phyloP scores from a whole-genome alignment of 169 alveolate species.

The Plasmodium chabaudi region DNA sequence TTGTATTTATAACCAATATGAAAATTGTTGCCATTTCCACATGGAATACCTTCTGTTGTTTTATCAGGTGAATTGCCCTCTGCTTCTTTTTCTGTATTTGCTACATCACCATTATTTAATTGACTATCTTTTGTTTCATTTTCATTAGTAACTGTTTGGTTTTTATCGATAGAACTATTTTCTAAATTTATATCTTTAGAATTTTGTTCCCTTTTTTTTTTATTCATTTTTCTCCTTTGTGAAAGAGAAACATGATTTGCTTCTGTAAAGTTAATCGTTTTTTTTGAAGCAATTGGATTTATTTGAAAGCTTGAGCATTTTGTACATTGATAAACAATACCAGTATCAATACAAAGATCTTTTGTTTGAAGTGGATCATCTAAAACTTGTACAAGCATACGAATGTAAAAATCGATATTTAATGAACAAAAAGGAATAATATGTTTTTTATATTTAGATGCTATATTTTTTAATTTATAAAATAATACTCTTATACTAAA shows the following conservation, averaged over 20 bases:
- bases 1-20: constrained; percentile 23
- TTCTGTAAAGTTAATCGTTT: constrained; percentile 58
- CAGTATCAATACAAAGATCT: constrained; percentile 86
- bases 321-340: constrained; percentile 90
- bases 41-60: neutral
- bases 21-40: neutral
- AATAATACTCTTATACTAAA: constrained; percentile 91
- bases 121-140: neutral
- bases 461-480: constrained; percentile 90
- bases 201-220: neutral
- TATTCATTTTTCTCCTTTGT: constrained; percentile 16
- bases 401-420: constrained; percentile 94
- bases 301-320: constrained; percentile 86
- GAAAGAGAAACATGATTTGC: constrained; percentile 6
- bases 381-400: constrained; percentile 91
- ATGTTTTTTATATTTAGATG: constrained; percentile 91
- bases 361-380: constrained; percentile 91
- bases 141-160: neutral
- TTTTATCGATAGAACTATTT: neutral
- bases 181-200: too few relatives aligned
- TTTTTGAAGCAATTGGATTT: constrained; percentile 81
- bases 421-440: constrained; percentile 92
- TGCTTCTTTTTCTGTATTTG: neutral
- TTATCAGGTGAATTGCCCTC: neutral
- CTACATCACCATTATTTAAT: neutral